phyloP scores from a whole-genome alignment of 208 protist species.

The Trypanosoma vivax region DNA sequence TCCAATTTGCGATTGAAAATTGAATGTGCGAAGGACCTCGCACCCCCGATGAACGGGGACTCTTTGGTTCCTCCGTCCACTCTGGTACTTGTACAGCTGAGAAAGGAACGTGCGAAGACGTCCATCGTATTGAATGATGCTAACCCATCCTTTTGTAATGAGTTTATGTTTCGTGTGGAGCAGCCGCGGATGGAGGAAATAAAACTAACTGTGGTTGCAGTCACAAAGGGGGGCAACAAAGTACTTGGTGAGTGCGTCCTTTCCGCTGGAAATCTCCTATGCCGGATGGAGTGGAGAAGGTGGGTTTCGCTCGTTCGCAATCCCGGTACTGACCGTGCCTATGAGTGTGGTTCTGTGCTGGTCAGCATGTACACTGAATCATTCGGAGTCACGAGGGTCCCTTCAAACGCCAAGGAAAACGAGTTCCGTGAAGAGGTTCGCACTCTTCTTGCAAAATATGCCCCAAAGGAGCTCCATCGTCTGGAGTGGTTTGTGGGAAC shows the following conservation, averaged over 20 bases:
- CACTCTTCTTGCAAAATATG: slow-evolving; percentile 41
- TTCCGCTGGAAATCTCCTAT: slow-evolving; percentile 48
- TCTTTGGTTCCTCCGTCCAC: slow-evolving; percentile 24
- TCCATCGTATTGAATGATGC: slow-evolving; percentile 29
- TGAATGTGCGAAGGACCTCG: slow-evolving; percentile 41
- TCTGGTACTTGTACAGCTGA: slow-evolving; percentile 56
- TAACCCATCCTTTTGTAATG: slow-evolving; percentile 67
- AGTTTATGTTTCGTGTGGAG: slow-evolving; percentile 62
- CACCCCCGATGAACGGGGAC: slow-evolving; percentile 13
- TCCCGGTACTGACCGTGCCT: slow-evolving; percentile 52
- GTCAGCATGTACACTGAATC: slow-evolving; percentile 66
- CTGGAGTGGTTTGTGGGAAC: slow-evolving; percentile 71
- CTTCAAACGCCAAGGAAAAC: slow-evolving; percentile 40
- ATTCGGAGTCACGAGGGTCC: slow-evolving; percentile 38
- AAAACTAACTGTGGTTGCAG: slow-evolving; percentile 51
- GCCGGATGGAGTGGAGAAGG: slow-evolving; percentile 41
- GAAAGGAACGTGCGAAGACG: slow-evolving; percentile 52
- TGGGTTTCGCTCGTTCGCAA: slow-evolving; percentile 71
- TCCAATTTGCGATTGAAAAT: slow-evolving; percentile 46
- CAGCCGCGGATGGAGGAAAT: slow-evolving; percentile 58
- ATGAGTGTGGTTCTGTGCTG: slow-evolving; percentile 60
- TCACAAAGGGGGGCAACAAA: slow-evolving; percentile 15
- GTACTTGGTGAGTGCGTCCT: slow-evolving; percentile 69
- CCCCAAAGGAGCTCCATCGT: slow-evolving; percentile 67
- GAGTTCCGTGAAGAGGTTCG: slow-evolving; percentile 51